Evolutionary conservation across 805 yeast species (phyloP), one percentile per base, ranked within the genome.

Genomic region (Metahyphopichia silvanorum): DNA sequence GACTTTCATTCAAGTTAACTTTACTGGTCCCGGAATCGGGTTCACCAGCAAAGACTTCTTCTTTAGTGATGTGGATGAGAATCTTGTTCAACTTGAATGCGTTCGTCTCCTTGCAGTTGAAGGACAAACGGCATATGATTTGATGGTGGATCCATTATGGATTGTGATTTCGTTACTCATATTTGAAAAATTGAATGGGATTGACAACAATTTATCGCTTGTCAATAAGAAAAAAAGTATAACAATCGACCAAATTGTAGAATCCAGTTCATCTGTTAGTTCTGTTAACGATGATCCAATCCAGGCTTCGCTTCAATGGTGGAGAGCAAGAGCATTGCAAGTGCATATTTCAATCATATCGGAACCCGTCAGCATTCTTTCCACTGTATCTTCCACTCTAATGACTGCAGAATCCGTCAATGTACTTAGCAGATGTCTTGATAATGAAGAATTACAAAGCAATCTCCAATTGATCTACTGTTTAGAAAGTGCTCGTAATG

Each of bases 1-100:
- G 50, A 51, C 74, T 1, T 89, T 83, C 50, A 61, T 84, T 11
- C 94, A 86, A 53, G 57, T 73, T 31, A 89, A 89, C 54, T 86
- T 71, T 56, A 86, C 95, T 0, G 97, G 97, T 6, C 96, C 96
- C 4, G 69, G 73, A 16, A 47, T 77, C 2, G 69, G 70, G 4
- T 43, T 63, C 15, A 57, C 55, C 3, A 44, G 69, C 4, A 47
- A 48, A 21, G 49, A 60, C n/a, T 29, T 47, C n/a, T 46, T 56
- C 35, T 64, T 66, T 35, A 46, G 55, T 2, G 40, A 19, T 10
- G 46, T 35, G 14, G 63, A 42, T 34, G 31, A 27, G 6, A 27
- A 31, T 27, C 30, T 34, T 24, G 28, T 52, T 23, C 62, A 51
- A 32, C 23, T 35, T 13, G 64, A 57, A 16, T 58, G 73, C 21